Evolutionary conservation across 495 filamentous ascomycete species (phyloP).

Genomic region (Penicillium taxi): DNA sequence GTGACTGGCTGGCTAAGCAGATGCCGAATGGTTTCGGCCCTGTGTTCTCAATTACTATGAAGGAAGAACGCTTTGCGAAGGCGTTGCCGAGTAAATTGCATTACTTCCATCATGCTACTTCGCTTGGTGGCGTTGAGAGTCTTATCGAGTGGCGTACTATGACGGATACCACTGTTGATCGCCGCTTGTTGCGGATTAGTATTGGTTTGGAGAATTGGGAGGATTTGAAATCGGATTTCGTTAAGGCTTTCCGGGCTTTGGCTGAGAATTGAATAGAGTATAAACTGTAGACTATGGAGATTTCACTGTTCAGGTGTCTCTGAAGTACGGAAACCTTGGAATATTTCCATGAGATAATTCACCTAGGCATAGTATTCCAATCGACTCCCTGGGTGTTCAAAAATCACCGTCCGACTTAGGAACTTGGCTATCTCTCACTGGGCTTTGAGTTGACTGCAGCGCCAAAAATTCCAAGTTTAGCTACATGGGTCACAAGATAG

Average conservation of each 20-base stretch:
- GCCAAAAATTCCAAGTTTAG: too few species aligned
- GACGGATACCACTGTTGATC: conserved; percentile 69
- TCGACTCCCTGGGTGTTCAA: too few species aligned
- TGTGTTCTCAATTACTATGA: conserved; percentile 71
- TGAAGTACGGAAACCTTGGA: too few species aligned
- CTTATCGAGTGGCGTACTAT: conserved; percentile 68
- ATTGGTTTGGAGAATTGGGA: conserved; percentile 82
- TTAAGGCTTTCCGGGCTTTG: conserved; percentile 50
- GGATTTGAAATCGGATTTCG: conserved; percentile 71
- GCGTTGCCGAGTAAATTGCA: conserved; percentile 65
- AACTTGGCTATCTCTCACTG: too few species aligned
- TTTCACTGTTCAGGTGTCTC: too few species aligned
- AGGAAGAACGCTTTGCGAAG: conserved; percentile 50
- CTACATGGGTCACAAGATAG: too few species aligned
- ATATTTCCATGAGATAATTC: too few species aligned
- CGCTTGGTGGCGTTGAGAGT: conserved; percentile 87
- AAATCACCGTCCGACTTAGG: too few species aligned
- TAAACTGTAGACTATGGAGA: too few species aligned
- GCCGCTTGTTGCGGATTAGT: conserved; percentile 68
- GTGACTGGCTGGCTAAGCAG: conserved; percentile 69
- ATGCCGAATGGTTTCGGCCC: conserved; percentile 90
- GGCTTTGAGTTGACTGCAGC: too few species aligned
- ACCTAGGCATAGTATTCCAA: too few species aligned
- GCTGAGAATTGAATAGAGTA: too few species aligned
- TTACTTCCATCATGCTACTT: conserved; percentile 92